Percentiles rank a stretch among this genome's conserved stretches.
Evolutionary conservation across 768 basidiomycete species (phyloP).

Genomic region (Hemileccinum impolitum): DNA sequence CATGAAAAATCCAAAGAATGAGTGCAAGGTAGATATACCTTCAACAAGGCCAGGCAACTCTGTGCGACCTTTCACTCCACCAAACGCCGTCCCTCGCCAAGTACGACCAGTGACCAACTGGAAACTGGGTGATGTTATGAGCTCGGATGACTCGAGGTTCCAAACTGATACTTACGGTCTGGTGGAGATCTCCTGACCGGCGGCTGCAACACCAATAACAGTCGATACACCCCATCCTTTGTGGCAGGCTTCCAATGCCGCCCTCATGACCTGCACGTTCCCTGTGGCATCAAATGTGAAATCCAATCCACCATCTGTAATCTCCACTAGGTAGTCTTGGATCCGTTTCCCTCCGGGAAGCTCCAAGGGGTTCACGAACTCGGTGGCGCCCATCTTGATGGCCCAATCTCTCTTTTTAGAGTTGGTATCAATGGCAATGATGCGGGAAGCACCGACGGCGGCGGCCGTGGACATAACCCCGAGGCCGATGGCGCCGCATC

Average conservation of each 20-base stretch:
- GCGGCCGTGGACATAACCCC: conserved; percentile 83
- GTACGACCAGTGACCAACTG: conserved; percentile 80
- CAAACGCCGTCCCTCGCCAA: conserved; percentile 95
- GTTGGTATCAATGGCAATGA: conserved; percentile 94
- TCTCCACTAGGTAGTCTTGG: conserved; percentile 84
- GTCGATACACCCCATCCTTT: conserved; percentile 99
- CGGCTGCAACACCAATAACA: conserved; percentile 94
- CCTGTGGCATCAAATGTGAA: conserved; percentile 98
- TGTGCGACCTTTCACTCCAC: conserved; percentile 96
- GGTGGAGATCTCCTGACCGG: conserved; percentile 92
- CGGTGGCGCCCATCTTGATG: conserved; percentile 88
- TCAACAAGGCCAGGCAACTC: conserved; percentile 93
- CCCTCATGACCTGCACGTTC: conserved; percentile 91
- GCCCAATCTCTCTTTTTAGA: conserved; percentile 85
- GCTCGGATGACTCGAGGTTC: background rate
- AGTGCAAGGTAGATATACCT: conserved; percentile 42
- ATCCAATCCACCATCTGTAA: conserved; percentile 96
- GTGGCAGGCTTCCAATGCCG: conserved; percentile 97
- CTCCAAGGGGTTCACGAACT: conserved; percentile 81
- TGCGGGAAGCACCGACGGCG: conserved; percentile 74
- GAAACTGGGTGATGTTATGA: conserved; percentile 36
- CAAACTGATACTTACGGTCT: conserved; percentile 57
- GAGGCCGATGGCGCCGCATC: conserved; percentile 94
- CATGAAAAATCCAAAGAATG: background rate
- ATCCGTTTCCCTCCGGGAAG: conserved; percentile 79